A percentile compares a stretch with the other conserved stretches of the same genome.
Evolutionary conservation across 495 filamentous ascomycete genomes (phyloP).

Genomic region (Tuber aestivum): DNA sequence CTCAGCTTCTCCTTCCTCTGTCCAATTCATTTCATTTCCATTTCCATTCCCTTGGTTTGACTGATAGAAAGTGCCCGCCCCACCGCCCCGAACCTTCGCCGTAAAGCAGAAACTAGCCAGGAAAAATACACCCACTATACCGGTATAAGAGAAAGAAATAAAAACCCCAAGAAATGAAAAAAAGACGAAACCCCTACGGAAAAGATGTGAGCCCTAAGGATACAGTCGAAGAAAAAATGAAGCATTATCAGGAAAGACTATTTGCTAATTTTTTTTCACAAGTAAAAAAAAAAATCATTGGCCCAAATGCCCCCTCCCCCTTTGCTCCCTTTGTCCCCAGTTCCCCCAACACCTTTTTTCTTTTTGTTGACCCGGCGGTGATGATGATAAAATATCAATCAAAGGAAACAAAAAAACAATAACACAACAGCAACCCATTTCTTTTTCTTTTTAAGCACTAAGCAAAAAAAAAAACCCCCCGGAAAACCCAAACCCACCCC

Average conservation of each 20-base stretch:
- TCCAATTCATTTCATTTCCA: not conserved
- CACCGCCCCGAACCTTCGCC: not conserved
- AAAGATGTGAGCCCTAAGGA: conserved; percentile 14
- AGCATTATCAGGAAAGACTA: conserved; percentile 1
- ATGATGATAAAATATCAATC: conserved; percentile 6
- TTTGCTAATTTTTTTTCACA: conserved; percentile 5
- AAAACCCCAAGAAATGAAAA: not conserved
- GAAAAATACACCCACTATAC: conserved; percentile 16
- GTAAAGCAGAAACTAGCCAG: conserved; percentile 4
- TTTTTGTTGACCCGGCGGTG: not conserved
- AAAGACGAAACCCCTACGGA: conserved; percentile 12
- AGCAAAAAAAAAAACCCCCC: conserved; percentile 11
- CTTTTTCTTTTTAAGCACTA: conserved; percentile 30
- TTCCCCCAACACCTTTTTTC: conserved; percentile 2
- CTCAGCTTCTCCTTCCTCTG: not conserved
- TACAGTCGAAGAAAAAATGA: conserved; percentile 17
- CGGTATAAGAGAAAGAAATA: conserved; percentile 18
- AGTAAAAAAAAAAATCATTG: conserved; percentile 3
- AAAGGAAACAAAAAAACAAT: conserved; percentile 15
- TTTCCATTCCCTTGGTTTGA: not conserved
- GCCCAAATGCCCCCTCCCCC: not conserved
- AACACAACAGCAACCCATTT: conserved; percentile 34
- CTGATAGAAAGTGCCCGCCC: not conserved
- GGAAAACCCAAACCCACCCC: conserved; percentile 28
- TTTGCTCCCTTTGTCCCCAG: conserved; percentile 2